These are phyloP conservation scores for Lichtheimia hyalospora DNA, from an alignment of 371 early-diverging fungal genomes.

Conservation along the genomic window DNA sequence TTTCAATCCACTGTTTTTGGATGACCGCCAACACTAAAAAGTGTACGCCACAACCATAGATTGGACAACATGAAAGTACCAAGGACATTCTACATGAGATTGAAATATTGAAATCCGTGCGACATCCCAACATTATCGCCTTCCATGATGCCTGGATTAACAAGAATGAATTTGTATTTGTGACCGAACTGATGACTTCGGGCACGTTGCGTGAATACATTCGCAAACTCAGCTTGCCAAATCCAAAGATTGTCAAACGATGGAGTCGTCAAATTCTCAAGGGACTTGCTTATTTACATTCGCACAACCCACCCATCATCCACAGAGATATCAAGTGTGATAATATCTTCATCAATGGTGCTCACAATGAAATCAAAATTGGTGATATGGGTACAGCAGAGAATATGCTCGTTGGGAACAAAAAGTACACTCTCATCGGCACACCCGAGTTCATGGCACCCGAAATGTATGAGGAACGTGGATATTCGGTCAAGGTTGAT, in stretches of 20 bases:
- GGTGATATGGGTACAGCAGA: constrained; percentile 93
- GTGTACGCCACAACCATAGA: constrained; percentile 27
- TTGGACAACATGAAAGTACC: constrained; percentile 61
- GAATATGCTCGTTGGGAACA: constrained; percentile 61
- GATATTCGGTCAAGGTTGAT: constrained; percentile 88
- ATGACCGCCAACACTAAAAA: neutral
- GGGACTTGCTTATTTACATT: constrained; percentile 85
- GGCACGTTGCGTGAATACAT: constrained; percentile 80
- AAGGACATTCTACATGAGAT: constrained; percentile 79
- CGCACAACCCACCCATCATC: constrained; percentile 84
- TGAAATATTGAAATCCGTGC: constrained; percentile 77
- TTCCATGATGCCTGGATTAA: constrained; percentile 78
- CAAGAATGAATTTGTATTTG: constrained; percentile 77
- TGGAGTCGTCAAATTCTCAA: constrained; percentile 86
- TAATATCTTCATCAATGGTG: constrained; percentile 94
- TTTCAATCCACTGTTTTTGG: too few species aligned
- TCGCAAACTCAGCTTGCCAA: constrained; percentile 67
- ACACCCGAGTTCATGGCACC: constrained; percentile 97
- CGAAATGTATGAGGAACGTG: constrained; percentile 91
- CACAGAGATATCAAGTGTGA: constrained; percentile 88
- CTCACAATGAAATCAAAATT: constrained; percentile 90
- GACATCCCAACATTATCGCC: constrained; percentile 87
- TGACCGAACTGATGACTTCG: constrained; percentile 94
- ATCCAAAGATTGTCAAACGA: constrained; percentile 72
- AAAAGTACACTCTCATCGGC: constrained; percentile 87